A percentile compares a stretch with the other conserved stretches of the same genome.
phyloP scores from a whole-genome alignment of 163 green algal species.

The Volvox carteri region DNA sequence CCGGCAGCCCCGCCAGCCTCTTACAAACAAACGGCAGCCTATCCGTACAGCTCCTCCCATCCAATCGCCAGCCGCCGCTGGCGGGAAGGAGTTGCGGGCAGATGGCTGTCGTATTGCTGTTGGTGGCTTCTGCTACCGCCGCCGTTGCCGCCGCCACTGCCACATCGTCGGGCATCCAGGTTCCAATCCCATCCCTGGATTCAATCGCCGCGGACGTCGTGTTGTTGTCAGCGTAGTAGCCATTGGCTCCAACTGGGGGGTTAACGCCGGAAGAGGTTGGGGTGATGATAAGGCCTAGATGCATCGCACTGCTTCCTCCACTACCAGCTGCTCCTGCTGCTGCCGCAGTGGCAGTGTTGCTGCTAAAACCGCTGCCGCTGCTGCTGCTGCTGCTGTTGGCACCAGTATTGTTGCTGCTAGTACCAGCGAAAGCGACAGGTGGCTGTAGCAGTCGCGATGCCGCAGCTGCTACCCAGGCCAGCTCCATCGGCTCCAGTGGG shows the following conservation, averaged over 20 bases:
- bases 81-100: not conserved
- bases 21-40: constrained; percentile 20
- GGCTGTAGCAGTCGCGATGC: constrained; percentile 16
- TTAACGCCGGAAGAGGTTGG: not conserved
- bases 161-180: constrained; percentile 16
- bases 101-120: not conserved
- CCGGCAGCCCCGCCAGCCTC: constrained; percentile 8
- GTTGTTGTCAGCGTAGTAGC: not conserved
- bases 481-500: not conserved
- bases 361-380: no score
- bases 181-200: not conserved
- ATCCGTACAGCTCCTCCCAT: constrained; percentile 2
- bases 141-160: not conserved
- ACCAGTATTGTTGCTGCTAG: not conserved
- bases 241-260: no score
- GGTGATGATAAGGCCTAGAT: not conserved
- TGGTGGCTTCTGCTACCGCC: not conserved
- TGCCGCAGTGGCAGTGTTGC: not conserved
- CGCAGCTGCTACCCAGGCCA: constrained; percentile 22
- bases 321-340: not conserved
- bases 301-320: not conserved
- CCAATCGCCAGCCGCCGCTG: not conserved
- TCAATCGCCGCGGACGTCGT: not conserved
- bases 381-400: not conserved
- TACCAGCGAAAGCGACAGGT: not conserved